Evolutionary conservation across 2,329 filamentous ascomycete genomes (phyloP), one percentile per base, ranked within the genome.

Genomic region (Immersiporthe knoxdaviesiana): DNA sequence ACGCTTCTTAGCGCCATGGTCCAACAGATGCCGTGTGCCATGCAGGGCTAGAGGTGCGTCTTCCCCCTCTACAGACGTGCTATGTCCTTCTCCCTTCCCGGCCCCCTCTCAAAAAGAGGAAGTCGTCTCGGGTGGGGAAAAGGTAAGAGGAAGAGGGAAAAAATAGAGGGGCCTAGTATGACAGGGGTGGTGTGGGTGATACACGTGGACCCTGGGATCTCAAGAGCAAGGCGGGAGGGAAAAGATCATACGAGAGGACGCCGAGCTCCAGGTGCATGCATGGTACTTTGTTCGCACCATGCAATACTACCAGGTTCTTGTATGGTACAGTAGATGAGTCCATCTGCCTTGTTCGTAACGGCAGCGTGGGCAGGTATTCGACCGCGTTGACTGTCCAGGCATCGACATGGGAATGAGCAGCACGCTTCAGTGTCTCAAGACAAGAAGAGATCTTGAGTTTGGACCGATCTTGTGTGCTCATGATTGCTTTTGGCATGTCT

Each of bases 21-120:
- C 79, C 84, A 84, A 84, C 86, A 74, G 86, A 84, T 1, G 82
- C 79, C 50, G 86, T 80, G 65, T 81, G n/a, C 79, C 67, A 84
- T 78, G 3, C 78, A 78, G 39, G 64, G 35, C 64, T 47, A 3
- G 64, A 56, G 24, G 52, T 27, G 14, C 27, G 16, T 47, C 4
- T 5, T 18, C 1, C 44, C 41, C 14, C n/a, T 11, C 11, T n/a
- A n/a, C n/a, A n/a, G n/a, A n/a, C n/a, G n/a, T n/a, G n/a, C n/a
- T n/a, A n/a, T n/a, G n/a, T n/a, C n/a, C n/a, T n/a, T n/a, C n/a
- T n/a, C n/a, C n/a, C n/a, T n/a, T n/a, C n/a, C n/a, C n/a, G n/a
- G n/a, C n/a, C n/a, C n/a, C n/a, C 50, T 3, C 50, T 24, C 47
- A n/a, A 16, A 7, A 52, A n/a, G 52, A 44, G 32, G 10, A 16